phyloP scores from a whole-genome alignment of 1,284 basidiomycete species.

The Puccinia hordei region DNA sequence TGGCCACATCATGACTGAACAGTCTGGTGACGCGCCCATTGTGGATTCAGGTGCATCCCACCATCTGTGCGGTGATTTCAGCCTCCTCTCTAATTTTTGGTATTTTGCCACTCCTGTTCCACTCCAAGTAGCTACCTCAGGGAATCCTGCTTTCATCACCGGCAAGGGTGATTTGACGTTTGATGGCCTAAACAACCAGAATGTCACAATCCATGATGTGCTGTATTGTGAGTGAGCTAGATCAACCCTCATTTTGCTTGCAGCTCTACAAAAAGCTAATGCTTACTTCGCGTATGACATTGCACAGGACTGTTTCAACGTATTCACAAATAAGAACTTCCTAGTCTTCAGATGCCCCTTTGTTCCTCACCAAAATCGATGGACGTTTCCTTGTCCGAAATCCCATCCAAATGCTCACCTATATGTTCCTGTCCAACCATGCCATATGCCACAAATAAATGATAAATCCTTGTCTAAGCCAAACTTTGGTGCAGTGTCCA shows the following conservation, averaged over 20 bases:
- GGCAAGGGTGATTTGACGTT: not conserved
- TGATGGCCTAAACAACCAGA: not conserved
- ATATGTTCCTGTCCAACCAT: too few species aligned
- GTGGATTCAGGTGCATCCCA: not conserved
- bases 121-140: not conserved
- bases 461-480: too few species aligned
- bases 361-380: not conserved
- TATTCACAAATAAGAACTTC: not conserved
- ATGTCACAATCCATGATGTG: not conserved
- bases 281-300: not conserved
- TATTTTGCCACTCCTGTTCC: not conserved
- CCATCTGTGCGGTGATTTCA: not conserved
- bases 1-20: not conserved
- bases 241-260: not conserved
- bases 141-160: not conserved
- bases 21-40: not conserved
- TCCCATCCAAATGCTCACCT: too few species aligned
- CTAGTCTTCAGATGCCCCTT: not conserved
- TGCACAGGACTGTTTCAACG: not conserved
- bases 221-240: not conserved
- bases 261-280: not conserved
- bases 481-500: too few species aligned
- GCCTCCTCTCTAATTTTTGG: not conserved
- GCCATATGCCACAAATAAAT: too few species aligned
- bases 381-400: not conserved